Evolutionary conservation across 306 rosid species (phyloP).

Genomic region (Vigna mungo): DNA sequence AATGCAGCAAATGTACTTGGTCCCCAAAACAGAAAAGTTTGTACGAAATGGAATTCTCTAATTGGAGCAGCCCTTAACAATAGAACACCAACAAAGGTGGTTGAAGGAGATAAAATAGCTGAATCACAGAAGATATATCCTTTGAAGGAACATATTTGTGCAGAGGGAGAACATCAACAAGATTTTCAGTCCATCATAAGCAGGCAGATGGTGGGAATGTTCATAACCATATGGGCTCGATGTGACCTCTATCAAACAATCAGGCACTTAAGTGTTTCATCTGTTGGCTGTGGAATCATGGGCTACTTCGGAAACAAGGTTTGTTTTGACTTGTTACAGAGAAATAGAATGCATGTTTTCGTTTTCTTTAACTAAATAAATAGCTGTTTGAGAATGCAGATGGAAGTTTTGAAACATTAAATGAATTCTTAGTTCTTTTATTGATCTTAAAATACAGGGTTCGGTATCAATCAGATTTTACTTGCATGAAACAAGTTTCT

Average conservation of each 20-base stretch:
- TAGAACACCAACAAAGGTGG: slow-evolving; percentile 36
- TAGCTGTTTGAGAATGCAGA: slow-evolving; percentile 20
- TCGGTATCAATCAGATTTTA: slow-evolving; percentile 83
- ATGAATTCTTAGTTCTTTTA: slow-evolving; percentile 17
- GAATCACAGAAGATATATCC: slow-evolving; percentile 59
- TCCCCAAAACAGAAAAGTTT: slow-evolving; percentile 52
- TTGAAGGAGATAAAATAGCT: slow-evolving; percentile 42
- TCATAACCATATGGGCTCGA: slow-evolving; percentile 77
- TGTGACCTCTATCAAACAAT: slow-evolving; percentile 56
- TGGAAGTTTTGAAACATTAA: neutral
- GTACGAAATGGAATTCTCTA: slow-evolving; percentile 69
- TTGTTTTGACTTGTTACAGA: slow-evolving; percentile 15
- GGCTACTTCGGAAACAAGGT: slow-evolving; percentile 91
- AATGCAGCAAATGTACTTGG: slow-evolving; percentile 77
- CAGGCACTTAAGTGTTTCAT: slow-evolving; percentile 62
- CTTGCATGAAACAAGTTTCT: slow-evolving; percentile 80
- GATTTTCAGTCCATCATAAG: slow-evolving; percentile 74
- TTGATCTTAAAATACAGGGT: slow-evolving; percentile 66
- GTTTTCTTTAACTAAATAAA: neutral
- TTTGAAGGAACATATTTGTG: slow-evolving; percentile 42
- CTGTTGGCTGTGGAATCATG: slow-evolving; percentile 85
- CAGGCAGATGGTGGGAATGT: slow-evolving; percentile 87
- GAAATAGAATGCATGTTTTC: neutral
- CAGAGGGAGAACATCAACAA: slow-evolving; percentile 35
- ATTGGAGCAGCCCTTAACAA: slow-evolving; percentile 69